Evolutionary conservation across 73 alveolate genomes (phyloP).

Genomic region (Breviolum minutum): DNA sequence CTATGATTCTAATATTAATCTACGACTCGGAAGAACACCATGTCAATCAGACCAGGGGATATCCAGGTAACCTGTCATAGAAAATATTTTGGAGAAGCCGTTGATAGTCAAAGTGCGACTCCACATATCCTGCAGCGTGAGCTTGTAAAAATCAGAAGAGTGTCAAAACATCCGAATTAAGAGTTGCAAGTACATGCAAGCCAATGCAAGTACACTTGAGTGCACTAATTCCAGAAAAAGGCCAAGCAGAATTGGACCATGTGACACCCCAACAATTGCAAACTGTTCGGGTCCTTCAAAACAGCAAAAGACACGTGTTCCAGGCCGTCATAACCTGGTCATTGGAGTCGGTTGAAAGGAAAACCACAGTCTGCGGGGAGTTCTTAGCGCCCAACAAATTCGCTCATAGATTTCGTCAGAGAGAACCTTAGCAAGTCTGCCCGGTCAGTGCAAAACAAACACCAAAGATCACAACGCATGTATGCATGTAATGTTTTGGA

Average conservation of each 20-base stretch:
- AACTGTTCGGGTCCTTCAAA: slow-evolving; percentile 16
- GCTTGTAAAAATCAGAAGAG: neutral
- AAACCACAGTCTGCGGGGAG: neutral
- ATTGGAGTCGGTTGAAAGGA: too few species aligned
- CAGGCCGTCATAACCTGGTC: slow-evolving; percentile 64
- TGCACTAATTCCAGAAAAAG: neutral
- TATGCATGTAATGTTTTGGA: too few species aligned
- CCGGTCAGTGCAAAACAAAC: too few species aligned
- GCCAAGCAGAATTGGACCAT: neutral
- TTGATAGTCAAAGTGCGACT: slow-evolving; percentile 89
- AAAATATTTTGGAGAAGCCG: slow-evolving; percentile 88
- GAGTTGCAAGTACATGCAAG: neutral
- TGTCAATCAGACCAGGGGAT: too few species aligned
- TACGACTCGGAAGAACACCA: too few species aligned
- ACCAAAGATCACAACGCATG: too few species aligned
- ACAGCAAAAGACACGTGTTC: slow-evolving; percentile 80
- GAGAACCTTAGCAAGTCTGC: slow-evolving; percentile 16
- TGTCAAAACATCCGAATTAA: too few species aligned
- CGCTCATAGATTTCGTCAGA: slow-evolving; percentile 95
- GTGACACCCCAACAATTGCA: too few species aligned
- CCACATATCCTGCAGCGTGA: slow-evolving; percentile 75
- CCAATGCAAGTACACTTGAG: neutral
- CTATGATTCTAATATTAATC: neutral
- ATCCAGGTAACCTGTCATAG: slow-evolving; percentile 76
- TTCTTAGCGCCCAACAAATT: slow-evolving; percentile 1